Conservation (phyloP, 164 flowering plant genomes). For the Liriodendron chinense region DNA sequence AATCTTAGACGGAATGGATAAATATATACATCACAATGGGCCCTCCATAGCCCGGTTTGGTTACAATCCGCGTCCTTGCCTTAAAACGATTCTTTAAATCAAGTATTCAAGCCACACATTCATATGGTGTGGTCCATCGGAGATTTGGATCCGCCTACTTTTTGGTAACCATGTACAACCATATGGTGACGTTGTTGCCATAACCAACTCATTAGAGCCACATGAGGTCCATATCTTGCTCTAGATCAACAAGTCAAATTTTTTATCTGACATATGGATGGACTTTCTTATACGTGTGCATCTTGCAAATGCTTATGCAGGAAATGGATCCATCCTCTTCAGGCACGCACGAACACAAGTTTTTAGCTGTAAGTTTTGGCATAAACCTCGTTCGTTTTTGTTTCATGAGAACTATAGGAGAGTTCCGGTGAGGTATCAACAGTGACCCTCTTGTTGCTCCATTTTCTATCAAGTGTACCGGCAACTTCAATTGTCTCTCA, state of each 20-base stretch:
- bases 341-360: slow-evolving; percentile 73
- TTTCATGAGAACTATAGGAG: too few species aligned
- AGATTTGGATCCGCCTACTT: too few species aligned
- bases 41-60: too few species aligned
- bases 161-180: too few species aligned
- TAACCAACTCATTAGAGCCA: slow-evolving; percentile 70
- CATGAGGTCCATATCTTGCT: slow-evolving; percentile 56
- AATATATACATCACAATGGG: too few species aligned
- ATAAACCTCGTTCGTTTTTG: background rate
- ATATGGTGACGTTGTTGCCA: slow-evolving; percentile 83
- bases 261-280: background rate
- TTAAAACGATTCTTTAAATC: too few species aligned
- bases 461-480: background rate
- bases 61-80: too few species aligned
- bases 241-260: background rate
- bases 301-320: slow-evolving; percentile 37
- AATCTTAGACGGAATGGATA: too few species aligned
- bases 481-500: background rate
- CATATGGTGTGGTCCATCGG: too few species aligned
- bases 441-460: background rate
- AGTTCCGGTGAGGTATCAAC: background rate
- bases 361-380: slow-evolving; percentile 54
- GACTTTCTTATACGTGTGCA: background rate
- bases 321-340: slow-evolving; percentile 92
- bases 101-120: too few species aligned